Percentiles rank a stretch among this genome's conserved stretches.
These are phyloP conservation scores for Guadua angustifolia DNA, from an alignment of 176 grass and related monocot genomes.

Conservation along the genomic window DNA sequence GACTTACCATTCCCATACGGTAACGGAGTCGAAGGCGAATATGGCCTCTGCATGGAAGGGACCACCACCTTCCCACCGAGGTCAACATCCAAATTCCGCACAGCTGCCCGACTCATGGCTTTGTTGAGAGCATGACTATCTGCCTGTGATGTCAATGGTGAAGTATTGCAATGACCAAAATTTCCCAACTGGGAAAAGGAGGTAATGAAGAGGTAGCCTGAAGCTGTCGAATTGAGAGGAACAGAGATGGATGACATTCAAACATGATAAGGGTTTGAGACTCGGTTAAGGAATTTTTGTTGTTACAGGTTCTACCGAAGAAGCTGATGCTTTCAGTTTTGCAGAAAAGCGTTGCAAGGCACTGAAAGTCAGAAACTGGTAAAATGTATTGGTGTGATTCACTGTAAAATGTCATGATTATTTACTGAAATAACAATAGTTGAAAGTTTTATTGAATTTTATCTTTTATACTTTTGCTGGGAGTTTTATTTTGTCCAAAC, in stretches of 20 bases:
- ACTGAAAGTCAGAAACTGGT: neutral
- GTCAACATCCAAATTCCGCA: too few relatives aligned
- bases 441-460: neutral
- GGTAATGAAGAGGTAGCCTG: neutral
- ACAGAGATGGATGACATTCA: neutral
- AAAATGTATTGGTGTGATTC: neutral
- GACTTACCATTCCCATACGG: too few relatives aligned
- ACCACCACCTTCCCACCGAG: too few relatives aligned
- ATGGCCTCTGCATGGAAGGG: too few relatives aligned
- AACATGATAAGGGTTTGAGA: neutral
- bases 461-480: neutral
- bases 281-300: neutral
- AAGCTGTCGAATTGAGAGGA: conserved; percentile 26
- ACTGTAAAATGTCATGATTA: neutral
- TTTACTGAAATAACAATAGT: neutral
- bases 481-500: neutral
- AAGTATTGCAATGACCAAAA: conserved; percentile 33
- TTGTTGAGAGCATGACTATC: too few relatives aligned
- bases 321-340: too few relatives aligned
- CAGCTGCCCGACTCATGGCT: too few relatives aligned
- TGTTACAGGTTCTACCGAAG: neutral
- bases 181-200: neutral
- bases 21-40: too few relatives aligned
- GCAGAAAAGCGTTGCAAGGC: neutral
- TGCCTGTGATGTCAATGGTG: neutral